Conservation (phyloP, 2,329 filamentous ascomycete genomes). For the Aspergillus ibericus region DNA sequence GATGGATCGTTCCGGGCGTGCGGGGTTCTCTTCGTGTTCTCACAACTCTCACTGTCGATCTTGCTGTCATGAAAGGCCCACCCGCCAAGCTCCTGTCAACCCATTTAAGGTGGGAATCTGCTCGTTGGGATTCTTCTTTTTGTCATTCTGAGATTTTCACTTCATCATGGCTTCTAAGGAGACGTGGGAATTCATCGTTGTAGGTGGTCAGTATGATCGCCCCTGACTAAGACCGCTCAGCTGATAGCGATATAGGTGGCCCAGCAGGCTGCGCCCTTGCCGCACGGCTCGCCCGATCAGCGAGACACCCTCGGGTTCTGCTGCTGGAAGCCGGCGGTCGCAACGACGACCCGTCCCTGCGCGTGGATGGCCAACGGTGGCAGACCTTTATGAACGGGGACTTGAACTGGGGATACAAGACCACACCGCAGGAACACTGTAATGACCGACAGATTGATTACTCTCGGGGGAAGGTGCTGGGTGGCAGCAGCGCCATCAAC, state of each 20-base stretch:
- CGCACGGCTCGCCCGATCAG: conserved; percentile 50
- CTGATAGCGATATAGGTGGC: conserved; percentile 48
- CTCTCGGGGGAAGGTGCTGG: conserved; percentile 53
- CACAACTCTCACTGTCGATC: neutral
- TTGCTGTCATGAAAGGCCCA: neutral
- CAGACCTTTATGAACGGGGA: conserved; percentile 50
- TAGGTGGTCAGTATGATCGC: neutral
- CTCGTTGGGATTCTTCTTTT: too few relatives aligned
- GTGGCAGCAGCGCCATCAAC: conserved; percentile 56
- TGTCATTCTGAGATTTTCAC: too few relatives aligned
- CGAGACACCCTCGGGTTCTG: conserved; percentile 54
- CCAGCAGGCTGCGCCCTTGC: conserved; percentile 61
- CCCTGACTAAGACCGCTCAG: neutral
- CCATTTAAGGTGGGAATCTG: neutral
- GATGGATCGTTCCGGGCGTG: neutral
- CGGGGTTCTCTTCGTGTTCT: neutral
- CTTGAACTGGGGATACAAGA: conserved; percentile 57
- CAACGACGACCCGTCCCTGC: conserved; percentile 50
- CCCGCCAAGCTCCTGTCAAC: neutral
- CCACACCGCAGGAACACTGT: conserved; percentile 48
- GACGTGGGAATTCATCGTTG: conserved; percentile 9
- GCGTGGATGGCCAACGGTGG: conserved; percentile 58
- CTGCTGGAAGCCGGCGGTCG: conserved; percentile 61
- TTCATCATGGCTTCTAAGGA: neutral
- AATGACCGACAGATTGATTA: conserved; percentile 50